Conservation (phyloP, 352 stramenopile species). For the Phytopythium chamaehyphon region DNA sequence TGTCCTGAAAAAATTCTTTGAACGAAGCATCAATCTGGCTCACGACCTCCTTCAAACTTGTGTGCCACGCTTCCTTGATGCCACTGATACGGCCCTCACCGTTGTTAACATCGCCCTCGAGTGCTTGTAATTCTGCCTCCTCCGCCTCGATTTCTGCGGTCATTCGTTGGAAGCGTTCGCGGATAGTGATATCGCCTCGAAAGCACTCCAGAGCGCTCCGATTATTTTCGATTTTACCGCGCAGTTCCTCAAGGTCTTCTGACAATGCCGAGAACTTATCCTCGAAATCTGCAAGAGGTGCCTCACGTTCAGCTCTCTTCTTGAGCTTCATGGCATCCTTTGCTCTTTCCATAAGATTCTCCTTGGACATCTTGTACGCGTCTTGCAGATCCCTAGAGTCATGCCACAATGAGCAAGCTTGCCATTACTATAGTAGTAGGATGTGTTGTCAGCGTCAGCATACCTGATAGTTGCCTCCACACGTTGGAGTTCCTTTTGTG, state of each 20-base stretch:
- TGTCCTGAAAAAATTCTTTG: conserved; percentile 81
- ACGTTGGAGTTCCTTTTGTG: conserved; percentile 49
- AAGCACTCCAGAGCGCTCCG: conserved; percentile 77
- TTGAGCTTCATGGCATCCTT: conserved; percentile 72
- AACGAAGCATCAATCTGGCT: conserved; percentile 77
- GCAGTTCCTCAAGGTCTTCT: conserved; percentile 76
- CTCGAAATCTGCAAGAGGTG: conserved; percentile 62
- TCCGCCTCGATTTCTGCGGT: conserved; percentile 62
- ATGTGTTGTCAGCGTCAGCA: not conserved
- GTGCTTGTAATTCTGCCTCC: conserved; percentile 45
- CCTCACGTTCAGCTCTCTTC: conserved; percentile 55
- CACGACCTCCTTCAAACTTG: conserved; percentile 66
- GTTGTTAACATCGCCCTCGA: conserved; percentile 60
- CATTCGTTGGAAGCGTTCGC: conserved; percentile 68
- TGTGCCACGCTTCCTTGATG: conserved; percentile 79
- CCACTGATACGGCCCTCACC: conserved; percentile 62
- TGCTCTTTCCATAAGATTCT: conserved; percentile 52
- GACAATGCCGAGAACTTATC: conserved; percentile 53
- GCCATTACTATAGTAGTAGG: too few relatives aligned
- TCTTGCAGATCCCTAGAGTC: conserved; percentile 41
- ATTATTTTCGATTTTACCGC: conserved; percentile 83
- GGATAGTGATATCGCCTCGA: conserved; percentile 67
- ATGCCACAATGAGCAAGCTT: not conserved
- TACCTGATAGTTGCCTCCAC: conserved; percentile 47
- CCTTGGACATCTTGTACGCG: conserved; percentile 56